These are phyloP conservation scores for Pseudogymnoascus sp. DNA, from an alignment of 2,329 filamentous ascomycete genomes.

Conservation along the genomic window DNA sequence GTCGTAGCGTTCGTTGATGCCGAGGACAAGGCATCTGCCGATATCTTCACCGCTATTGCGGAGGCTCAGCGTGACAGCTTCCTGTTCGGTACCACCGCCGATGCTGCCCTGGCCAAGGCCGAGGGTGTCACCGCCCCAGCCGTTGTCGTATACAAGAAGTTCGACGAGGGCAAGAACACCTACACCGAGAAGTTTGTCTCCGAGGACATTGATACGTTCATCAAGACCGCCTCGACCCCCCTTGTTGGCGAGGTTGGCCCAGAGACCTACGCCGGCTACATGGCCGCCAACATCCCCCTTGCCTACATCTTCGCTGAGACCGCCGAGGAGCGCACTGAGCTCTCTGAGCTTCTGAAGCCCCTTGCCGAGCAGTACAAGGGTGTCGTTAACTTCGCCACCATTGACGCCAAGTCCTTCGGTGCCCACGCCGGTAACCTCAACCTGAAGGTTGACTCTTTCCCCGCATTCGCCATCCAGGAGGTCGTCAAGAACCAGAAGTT, in stretches of 20 bases:
- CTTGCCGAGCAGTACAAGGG: conserved; percentile 89
- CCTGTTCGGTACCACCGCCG: conserved; percentile 84
- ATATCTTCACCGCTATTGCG: conserved; percentile 64
- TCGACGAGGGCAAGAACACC: conserved; percentile 89
- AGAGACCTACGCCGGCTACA: conserved; percentile 93
- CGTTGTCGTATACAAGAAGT: conserved; percentile 92
- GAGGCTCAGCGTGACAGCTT: conserved; percentile 81
- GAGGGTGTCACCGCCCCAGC: conserved; percentile 84
- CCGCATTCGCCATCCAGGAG: conserved; percentile 96
- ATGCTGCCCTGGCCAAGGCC: conserved; percentile 76
- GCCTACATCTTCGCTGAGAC: conserved; percentile 98
- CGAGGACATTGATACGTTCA: conserved; percentile 74
- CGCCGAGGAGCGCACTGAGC: conserved; percentile 74
- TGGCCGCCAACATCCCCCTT: conserved; percentile 83
- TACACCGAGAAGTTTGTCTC: conserved; percentile 76
- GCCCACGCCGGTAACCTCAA: conserved; percentile 96
- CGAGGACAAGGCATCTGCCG: conserved; percentile 76
- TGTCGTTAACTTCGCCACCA: conserved; percentile 94
- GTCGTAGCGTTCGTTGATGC: conserved; percentile 79
- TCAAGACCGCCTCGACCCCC: conserved; percentile 77
- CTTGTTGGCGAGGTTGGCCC: conserved; percentile 93
- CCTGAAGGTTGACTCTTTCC: conserved; percentile 91
- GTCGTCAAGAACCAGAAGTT: conserved; percentile 94
- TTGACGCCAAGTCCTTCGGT: conserved; percentile 89
- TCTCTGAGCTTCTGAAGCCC: conserved; percentile 71